Conservation (phyloP, 352 stramenopile species). For the Phytopythium oedochilum region DNA sequence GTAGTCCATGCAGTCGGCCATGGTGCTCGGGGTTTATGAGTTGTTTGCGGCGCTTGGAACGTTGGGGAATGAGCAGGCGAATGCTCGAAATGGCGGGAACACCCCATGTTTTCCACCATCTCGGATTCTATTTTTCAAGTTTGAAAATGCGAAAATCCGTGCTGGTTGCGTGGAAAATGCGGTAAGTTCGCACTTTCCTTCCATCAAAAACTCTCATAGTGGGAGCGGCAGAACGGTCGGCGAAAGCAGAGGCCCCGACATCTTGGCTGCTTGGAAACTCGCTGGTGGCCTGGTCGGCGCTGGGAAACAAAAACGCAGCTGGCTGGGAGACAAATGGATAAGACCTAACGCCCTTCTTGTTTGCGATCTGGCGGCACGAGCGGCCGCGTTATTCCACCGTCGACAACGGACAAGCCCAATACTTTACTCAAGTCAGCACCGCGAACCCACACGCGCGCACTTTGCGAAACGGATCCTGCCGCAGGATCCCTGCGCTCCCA, state of each 20-base stretch:
- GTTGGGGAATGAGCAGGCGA: neutral
- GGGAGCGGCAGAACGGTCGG: neutral
- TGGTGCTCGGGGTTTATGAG: neutral
- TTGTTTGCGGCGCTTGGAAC: neutral
- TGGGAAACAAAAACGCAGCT: neutral
- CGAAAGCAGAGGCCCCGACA: neutral
- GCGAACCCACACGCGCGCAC: no score
- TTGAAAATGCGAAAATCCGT: neutral
- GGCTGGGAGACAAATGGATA: neutral
- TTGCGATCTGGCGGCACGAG: neutral
- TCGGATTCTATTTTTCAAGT: neutral
- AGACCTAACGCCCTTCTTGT: neutral
- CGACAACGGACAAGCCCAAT: neutral
- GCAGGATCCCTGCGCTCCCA: no score
- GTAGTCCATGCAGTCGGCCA: neutral
- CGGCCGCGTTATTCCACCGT: neutral
- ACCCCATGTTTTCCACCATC: neutral
- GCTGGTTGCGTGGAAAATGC: neutral
- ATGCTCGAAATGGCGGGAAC: neutral
- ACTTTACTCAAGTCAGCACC: neutral
- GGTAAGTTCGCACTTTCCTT: neutral
- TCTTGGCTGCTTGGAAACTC: neutral
- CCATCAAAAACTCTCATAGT: no score
- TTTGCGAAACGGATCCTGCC: no score
- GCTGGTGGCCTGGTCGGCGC: neutral